Base-by-base conservation (phyloP, 106 monocot genomes). In the Phalaenopsis aphrodite region DNA sequence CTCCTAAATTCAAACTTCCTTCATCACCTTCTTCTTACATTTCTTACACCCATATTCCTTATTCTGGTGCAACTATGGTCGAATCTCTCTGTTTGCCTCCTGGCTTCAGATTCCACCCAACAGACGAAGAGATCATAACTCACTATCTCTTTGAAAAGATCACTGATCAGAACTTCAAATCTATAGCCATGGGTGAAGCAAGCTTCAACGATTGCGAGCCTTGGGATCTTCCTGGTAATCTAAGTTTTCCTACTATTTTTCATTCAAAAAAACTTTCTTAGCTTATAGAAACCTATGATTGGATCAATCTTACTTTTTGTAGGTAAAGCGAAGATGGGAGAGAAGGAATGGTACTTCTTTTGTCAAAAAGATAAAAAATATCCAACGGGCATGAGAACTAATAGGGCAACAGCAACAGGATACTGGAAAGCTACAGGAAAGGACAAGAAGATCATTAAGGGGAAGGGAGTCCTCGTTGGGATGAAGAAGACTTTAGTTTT, bases 361-460 rank as follows among this genome's bases (percentile, higher is more conserved):
- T 88, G 90, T 75, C 58, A 81, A 56, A 90, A 81, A 82, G 90
- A 90, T 69, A 41, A 87, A 24, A 94, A 92, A 81, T 95, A 95
- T 85, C 90, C 92, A 42, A 92, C 92, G 2, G 90, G 92, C 1
- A 76, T 87, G 81, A 80, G 95, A 76, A 92, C 95, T 38, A 92
- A 92, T 79, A 87, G 95, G 79, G 95, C 92, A 7, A 95, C 92
- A 2, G 81, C 80, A 36, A 39, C 85, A 23, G 95, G 92, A 0
- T 95, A 90, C 79, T 95, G 95, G 95, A 95, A 95, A 79, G 95
- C 95, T 5, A 95, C 95, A 3, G 92, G 95, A 1, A 95, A 92
- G 67, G 95, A 95, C 78, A 92, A 67, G 83, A 87, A 87, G 82
- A 89, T 95, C n/a, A 75, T 75, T 81, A 66, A 75, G 17, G 84